Percentiles rank a stretch among this genome's conserved stretches.
These are phyloP conservation scores for Mikania micrantha DNA, from an alignment of 129 eudicot genomes.

Conservation along the genomic window DNA sequence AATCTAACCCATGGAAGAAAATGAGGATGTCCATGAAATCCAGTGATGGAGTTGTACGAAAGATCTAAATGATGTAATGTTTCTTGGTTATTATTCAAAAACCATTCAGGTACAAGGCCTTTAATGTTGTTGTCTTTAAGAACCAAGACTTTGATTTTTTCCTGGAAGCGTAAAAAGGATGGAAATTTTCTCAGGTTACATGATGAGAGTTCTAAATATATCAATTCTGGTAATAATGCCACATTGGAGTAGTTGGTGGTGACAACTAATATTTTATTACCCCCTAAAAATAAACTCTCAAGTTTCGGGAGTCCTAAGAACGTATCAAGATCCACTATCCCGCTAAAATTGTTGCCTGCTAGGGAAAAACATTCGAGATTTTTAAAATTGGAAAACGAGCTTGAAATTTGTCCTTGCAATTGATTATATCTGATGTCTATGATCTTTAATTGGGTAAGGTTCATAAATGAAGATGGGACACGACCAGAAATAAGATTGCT, in stretches of 20 bases:
- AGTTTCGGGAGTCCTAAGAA: slow-evolving; percentile 8
- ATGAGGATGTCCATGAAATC: neutral
- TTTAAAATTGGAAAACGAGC: too few relatives aligned
- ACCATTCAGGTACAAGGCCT: neutral
- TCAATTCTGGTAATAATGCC: neutral
- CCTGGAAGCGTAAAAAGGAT: too few relatives aligned
- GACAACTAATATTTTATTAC: neutral
- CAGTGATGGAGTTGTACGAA: neutral
- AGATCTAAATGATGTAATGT: neutral
- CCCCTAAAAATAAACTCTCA: neutral
- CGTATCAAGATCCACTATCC: too few relatives aligned
- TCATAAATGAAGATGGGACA: too few relatives aligned
- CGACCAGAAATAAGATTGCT: neutral
- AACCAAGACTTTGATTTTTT: neutral
- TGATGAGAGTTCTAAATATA: neutral
- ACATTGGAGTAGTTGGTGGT: neutral
- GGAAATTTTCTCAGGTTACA: too few relatives aligned
- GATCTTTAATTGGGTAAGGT: neutral
- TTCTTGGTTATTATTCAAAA: neutral
- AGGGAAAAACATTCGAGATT: too few relatives aligned
- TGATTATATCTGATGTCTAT: neutral
- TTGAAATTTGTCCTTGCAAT: neutral
- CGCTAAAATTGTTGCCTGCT: too few relatives aligned
- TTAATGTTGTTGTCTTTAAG: neutral
- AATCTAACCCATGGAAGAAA: too few relatives aligned